phyloP scores from a whole-genome alignment of 2,329 filamentous ascomycete genomes.

The Atkinsonella texensis region DNA sequence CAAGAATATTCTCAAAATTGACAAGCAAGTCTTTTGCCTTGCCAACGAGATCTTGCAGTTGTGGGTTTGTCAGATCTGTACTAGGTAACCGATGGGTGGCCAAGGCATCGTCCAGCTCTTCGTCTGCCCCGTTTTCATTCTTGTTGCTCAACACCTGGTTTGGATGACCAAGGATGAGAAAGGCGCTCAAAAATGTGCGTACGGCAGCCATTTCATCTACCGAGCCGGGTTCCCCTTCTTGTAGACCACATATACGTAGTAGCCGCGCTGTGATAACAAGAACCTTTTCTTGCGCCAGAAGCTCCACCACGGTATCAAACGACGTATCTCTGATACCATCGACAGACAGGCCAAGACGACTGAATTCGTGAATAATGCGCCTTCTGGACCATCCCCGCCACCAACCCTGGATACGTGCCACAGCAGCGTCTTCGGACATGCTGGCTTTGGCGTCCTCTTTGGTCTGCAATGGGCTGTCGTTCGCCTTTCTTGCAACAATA shows the following conservation, averaged over 20 bases:
- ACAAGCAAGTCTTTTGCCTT: constrained; percentile 69
- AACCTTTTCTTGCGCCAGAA: constrained; percentile 56
- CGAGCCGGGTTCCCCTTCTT: constrained; percentile 50
- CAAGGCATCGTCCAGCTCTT: constrained; percentile 36
- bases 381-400: constrained; percentile 52
- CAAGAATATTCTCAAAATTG: constrained; percentile 63
- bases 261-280: constrained; percentile 54
- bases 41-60: constrained; percentile 58
- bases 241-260: constrained; percentile 56
- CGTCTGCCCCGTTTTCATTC: constrained; percentile 40
- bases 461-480: constrained; percentile 34
- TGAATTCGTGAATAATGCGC: constrained; percentile 52
- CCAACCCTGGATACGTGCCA: constrained; percentile 53
- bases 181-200: constrained; percentile 68
- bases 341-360: constrained; percentile 54
- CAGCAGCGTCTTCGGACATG: constrained; percentile 50
- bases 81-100: constrained; percentile 21
- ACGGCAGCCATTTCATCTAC: constrained; percentile 58
- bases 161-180: constrained; percentile 68
- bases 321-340: constrained; percentile 56
- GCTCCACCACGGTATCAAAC: constrained; percentile 61
- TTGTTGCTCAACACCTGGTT: constrained; percentile 67
- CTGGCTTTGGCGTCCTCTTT: constrained; percentile 32
- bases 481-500: constrained; percentile 35
- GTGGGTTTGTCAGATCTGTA: constrained; percentile 45